Percentiles rank a stretch among this genome's conserved stretches.
phyloP scores from a whole-genome alignment of 306 rosid genomes.

The Cucurbita maxima region DNA sequence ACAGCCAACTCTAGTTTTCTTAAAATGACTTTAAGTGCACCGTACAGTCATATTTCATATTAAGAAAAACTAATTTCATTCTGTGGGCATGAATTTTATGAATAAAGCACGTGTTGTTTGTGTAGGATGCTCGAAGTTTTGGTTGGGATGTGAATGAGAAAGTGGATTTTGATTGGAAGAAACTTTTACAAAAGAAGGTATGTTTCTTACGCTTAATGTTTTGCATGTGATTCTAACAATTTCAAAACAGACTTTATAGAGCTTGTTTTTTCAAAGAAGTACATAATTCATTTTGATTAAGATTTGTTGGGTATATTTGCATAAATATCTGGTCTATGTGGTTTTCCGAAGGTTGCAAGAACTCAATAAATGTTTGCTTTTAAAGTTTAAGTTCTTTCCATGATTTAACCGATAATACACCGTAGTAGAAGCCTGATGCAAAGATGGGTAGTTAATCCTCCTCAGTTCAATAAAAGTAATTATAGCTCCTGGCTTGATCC shows the following conservation, averaged over 20 bases:
- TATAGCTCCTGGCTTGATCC: no score
- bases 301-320: neutral
- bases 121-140: constrained; percentile 72
- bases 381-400: neutral
- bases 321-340: neutral
- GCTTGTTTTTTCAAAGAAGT: neutral
- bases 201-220: constrained; percentile 1
- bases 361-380: neutral
- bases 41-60: neutral
- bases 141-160: constrained; percentile 90
- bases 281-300: neutral
- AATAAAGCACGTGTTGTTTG: neutral
- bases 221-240: neutral
- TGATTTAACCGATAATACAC: neutral
- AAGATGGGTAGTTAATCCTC: neutral
- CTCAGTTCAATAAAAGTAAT: neutral
- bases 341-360: neutral
- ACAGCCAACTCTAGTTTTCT: neutral
- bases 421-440: neutral
- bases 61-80: neutral
- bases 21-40: neutral
- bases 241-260: neutral
- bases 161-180: constrained; percentile 86
- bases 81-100: neutral
- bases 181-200: constrained; percentile 86